Evolutionary conservation across 768 basidiomycete genomes (phyloP).

Genomic region (Daedalea quercina): DNA sequence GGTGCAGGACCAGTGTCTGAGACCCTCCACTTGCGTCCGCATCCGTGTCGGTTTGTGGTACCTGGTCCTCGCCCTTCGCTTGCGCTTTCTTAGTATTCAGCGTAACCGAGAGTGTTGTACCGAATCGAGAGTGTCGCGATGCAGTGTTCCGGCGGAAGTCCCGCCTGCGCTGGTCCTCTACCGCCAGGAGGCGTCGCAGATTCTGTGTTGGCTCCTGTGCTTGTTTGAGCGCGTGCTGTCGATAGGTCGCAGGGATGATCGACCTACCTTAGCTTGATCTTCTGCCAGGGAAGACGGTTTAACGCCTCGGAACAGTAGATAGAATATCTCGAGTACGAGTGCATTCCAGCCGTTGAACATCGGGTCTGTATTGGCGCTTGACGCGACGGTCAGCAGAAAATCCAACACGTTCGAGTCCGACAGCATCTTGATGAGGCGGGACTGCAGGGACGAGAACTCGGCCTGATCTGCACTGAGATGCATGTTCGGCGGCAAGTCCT

Average conservation of each 20-base stretch:
- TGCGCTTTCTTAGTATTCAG: conserved; percentile 49
- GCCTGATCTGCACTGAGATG: conserved; percentile 71
- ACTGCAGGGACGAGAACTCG: conserved; percentile 74
- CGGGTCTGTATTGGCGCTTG: conserved; percentile 69
- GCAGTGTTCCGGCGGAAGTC: conserved; percentile 45
- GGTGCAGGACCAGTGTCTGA: conserved; percentile 71
- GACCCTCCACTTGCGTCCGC: conserved; percentile 25
- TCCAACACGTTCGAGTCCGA: conserved; percentile 68
- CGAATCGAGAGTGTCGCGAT: conserved; percentile 92
- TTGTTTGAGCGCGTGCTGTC: conserved; percentile 4
- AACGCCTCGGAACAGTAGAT: conserved; percentile 80
- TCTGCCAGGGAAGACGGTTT: conserved; percentile 51
- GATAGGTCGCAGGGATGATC: conserved; percentile 2
- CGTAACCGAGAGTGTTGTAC: conserved; percentile 85
- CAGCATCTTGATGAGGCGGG: conserved; percentile 63
- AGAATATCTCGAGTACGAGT: conserved; percentile 87
- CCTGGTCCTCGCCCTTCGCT: conserved; percentile 16
- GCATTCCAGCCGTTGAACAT: conserved; percentile 85
- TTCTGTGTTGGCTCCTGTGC: conserved; percentile 59
- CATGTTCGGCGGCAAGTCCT: conserved; percentile 71
- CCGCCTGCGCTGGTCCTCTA: conserved; percentile 63
- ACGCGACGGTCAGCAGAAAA: conserved; percentile 79
- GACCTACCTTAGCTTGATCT: conserved; percentile 61
- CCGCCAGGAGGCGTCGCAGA: conserved; percentile 69
- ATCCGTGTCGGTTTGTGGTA: conserved; percentile 8